Conservation (phyloP, 495 filamentous ascomycete species). For the Penicillium mononematosum region DNA sequence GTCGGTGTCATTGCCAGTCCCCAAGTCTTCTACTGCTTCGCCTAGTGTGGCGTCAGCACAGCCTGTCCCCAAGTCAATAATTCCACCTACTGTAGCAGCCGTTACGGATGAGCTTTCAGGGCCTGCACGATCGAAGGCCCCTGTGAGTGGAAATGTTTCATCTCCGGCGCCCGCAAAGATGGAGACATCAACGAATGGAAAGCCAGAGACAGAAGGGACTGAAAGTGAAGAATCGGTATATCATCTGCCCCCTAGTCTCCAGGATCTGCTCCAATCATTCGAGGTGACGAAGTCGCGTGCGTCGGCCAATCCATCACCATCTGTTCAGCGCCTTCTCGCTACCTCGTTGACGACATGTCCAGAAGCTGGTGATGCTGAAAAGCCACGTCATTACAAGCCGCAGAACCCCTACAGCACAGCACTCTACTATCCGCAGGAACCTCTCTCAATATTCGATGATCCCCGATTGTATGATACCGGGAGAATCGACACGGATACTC, state of each 20-base stretch:
- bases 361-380: conserved; percentile 73
- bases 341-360: conserved; percentile 69
- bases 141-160: conserved; percentile 22
- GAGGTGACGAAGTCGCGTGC: conserved; percentile 74
- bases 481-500: conserved; percentile 86
- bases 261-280: conserved; percentile 87
- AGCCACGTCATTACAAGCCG: conserved; percentile 79
- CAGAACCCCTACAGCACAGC: conserved; percentile 75
- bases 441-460: conserved; percentile 85
- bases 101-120: conserved; percentile 37
- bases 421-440: conserved; percentile 87
- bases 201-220: conserved; percentile 35
- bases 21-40: conserved; percentile 53
- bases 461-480: conserved; percentile 71
- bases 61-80: conserved; percentile 42
- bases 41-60: conserved; percentile 54
- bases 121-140: conserved; percentile 48
- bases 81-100: conserved; percentile 37
- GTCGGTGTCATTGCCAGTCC: conserved; percentile 42
- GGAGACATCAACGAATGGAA: conserved; percentile 34
- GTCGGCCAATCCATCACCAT: conserved; percentile 53
- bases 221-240: conserved; percentile 74
- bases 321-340: conserved; percentile 69
- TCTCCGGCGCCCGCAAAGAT: conserved; percentile 28
- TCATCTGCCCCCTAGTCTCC: conserved; percentile 86